These are phyloP conservation scores for Xylariales sp. DNA, from an alignment of 2,329 filamentous ascomycete genomes.

Conservation along the genomic window DNA sequence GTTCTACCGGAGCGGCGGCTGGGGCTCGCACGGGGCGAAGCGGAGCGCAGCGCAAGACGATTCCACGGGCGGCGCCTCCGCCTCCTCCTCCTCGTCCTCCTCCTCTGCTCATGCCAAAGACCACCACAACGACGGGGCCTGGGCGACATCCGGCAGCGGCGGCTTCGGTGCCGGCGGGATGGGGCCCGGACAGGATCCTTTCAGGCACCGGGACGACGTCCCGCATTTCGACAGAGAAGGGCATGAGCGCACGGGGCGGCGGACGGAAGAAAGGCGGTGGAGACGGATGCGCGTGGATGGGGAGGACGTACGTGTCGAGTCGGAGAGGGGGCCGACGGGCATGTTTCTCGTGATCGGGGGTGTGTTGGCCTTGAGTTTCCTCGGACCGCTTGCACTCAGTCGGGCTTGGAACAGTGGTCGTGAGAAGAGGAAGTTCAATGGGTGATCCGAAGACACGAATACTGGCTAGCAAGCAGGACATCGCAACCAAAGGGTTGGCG, in stretches of 20 bases:
- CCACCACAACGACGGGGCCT: slow-evolving; percentile 10
- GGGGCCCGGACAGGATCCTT: slow-evolving; percentile 52
- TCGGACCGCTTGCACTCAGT: slow-evolving; percentile 39
- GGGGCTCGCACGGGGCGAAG: slow-evolving; percentile 62
- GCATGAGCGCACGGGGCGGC: slow-evolving; percentile 70
- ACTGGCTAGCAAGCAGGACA: too few species aligned
- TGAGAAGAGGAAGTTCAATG: slow-evolving; percentile 17
- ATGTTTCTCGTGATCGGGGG: slow-evolving; percentile 48
- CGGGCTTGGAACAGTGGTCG: slow-evolving; percentile 20
- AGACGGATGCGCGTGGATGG: slow-evolving; percentile 27
- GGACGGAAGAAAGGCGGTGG: slow-evolving; percentile 47
- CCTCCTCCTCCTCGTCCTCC: slow-evolving; percentile 12
- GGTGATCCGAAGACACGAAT: too few species aligned
- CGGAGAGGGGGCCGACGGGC: slow-evolving; percentile 34
- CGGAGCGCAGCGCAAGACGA: slow-evolving; percentile 48
- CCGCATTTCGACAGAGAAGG: slow-evolving; percentile 73
- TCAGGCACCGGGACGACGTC: slow-evolving; percentile 45
- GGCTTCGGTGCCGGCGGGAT: slow-evolving; percentile 42
- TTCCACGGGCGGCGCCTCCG: slow-evolving; percentile 17
- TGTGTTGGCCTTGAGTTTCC: slow-evolving; percentile 41
- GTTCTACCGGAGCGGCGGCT: slow-evolving; percentile 80
- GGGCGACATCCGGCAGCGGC: too few species aligned
- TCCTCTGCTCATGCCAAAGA: slow-evolving; percentile 14
- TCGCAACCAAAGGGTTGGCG: slow-evolving; percentile 17
- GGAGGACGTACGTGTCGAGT: slow-evolving; percentile 30